A percentile compares a stretch with the other conserved stretches of the same genome.
These are phyloP conservation scores for Cucumis melo DNA, from an alignment of 306 rosid species.

Conservation along the genomic window DNA sequence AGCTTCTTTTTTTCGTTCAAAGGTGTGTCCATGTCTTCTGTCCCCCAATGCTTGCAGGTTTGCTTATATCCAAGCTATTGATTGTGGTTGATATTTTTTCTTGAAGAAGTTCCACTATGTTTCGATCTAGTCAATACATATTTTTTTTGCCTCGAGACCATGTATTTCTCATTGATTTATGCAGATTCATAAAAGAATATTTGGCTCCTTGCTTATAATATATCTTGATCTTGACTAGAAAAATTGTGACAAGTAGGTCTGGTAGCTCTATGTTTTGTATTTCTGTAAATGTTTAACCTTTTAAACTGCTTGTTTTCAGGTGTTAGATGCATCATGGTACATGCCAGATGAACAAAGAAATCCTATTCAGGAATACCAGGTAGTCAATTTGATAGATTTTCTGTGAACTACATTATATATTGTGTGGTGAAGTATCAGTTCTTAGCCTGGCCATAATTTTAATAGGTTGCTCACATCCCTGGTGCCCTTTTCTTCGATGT, in stretches of 20 bases:
- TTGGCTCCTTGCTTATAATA: neutral
- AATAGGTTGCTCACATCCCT: conserved; percentile 94
- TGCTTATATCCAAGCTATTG: neutral
- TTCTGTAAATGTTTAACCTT: neutral
- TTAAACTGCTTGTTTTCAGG: conserved; percentile 27
- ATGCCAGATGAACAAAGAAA: conserved; percentile 97
- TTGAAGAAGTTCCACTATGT: neutral
- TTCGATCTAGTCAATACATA: neutral
- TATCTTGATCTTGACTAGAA: neutral
- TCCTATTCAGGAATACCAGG: conserved; percentile 98
- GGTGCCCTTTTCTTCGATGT: conserved; percentile 96
- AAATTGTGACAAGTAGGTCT: neutral
- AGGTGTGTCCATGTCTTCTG: neutral
- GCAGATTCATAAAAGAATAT: neutral
- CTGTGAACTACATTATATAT: neutral
- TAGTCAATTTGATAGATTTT: neutral
- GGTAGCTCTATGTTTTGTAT: neutral
- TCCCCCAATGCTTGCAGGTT: neutral
- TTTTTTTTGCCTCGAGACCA: neutral
- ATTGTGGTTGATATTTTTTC: neutral
- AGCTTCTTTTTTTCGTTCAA: neutral
- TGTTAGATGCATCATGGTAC: conserved; percentile 98
- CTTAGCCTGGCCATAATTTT: neutral
- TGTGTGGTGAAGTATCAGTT: neutral
- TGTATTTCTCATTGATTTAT: neutral